phyloP scores from a whole-genome alignment of 2,329 filamentous ascomycete genomes.

The Sporothrix sp. region DNA sequence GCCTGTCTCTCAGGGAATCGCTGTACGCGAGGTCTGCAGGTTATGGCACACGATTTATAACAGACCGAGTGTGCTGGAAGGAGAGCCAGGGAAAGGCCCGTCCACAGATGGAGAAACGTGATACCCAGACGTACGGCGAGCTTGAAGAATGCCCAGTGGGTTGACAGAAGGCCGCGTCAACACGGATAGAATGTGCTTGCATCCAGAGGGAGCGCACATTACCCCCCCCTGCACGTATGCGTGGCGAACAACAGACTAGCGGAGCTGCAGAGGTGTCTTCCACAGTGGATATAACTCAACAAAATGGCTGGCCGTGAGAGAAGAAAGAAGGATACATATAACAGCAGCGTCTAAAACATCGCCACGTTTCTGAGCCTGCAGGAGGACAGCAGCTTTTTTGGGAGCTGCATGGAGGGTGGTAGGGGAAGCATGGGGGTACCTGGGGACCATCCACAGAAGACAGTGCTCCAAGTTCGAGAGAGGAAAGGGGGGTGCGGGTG shows the following conservation, averaged over 20 bases:
- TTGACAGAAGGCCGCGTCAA: not conserved
- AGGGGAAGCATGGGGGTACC: not conserved
- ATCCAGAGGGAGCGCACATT: not conserved
- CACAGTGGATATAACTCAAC: no score
- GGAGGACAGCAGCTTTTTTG: not conserved
- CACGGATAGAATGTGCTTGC: not conserved
- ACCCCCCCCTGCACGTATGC: not conserved
- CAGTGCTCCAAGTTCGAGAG: no score
- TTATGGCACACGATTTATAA: not conserved
- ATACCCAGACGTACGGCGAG: no score
- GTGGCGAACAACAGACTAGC: not conserved
- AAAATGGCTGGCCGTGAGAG: no score
- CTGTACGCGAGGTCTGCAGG: not conserved
- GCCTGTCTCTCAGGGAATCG: not conserved
- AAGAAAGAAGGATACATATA: not conserved
- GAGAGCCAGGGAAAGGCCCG: not conserved
- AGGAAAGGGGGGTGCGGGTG: not conserved
- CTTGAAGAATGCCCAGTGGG: no score
- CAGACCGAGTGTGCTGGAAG: not conserved
- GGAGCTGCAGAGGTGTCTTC: not conserved
- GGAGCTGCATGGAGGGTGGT: not conserved
- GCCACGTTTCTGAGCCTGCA: slow-evolving; percentile 4
- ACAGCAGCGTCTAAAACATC: slow-evolving; percentile 2
- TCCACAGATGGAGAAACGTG: not conserved
- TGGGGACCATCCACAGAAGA: no score